Evolutionary conservation across 2,329 filamentous ascomycete genomes (phyloP), one percentile per base, ranked within the genome.

Genomic region (Fusarium heterosporum): DNA sequence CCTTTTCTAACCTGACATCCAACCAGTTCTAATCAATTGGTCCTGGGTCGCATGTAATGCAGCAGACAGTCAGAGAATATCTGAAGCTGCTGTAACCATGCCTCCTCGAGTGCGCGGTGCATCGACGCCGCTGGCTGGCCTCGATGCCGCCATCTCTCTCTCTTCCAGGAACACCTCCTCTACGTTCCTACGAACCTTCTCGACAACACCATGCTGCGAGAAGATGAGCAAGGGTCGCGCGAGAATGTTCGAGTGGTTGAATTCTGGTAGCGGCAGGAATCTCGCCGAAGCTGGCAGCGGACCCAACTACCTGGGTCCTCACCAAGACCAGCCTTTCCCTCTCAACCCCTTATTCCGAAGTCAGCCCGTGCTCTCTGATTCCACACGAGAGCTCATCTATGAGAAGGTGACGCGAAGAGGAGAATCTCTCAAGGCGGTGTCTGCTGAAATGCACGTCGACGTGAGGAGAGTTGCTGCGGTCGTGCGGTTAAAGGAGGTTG

Each of bases 401-500:
- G 73, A 83, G 6, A 85, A 87, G 69, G 88, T 96, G 14, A 87
- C 88, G 64, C 75, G 79, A n/a, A 77, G 87, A 14, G 89, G 90
- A 61, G 83, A 89, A 76, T 87, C 90, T 56, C 82, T 97, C 64
- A 90, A 93, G 73, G 86, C 86, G 41, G 91, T 96, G 19, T 94
- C 92, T 74, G 90, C 90, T 2, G 86, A 93, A 73, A 85, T 92
- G 71, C 87, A 89, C 28, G 87, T 97, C 25, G 93, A 96, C 73
- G 90, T 97, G 78, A 87, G 92, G 74, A 86, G 94, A 72, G 91
- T 97, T 17, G 93, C 89, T 28, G 94, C 94, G 22, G 91, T 97
- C 19, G 90, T 97, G 60, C 84, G 94, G 72, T 82, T 97, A 73
- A 95, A 95, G 81, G 89, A 93, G 77, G 84, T 97, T 68, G 93